A percentile compares a stretch with the other conserved stretches of the same genome.
phyloP scores from a whole-genome alignment of 345 rosid genomes.

The Aurinia saxatilis region DNA sequence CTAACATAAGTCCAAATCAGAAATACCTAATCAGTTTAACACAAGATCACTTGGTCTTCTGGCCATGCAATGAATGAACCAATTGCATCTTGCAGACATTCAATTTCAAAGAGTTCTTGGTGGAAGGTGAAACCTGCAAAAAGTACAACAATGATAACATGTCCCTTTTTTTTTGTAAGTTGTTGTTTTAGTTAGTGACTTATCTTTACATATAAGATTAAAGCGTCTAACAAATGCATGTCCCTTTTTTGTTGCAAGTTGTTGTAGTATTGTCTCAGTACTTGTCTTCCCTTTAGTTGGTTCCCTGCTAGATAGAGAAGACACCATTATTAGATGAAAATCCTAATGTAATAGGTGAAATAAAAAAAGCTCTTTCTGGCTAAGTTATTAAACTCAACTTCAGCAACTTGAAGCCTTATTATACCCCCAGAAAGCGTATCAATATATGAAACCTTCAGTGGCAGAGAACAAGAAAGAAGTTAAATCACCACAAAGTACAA shows the following conservation, averaged over 20 bases:
- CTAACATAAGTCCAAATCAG: too few species aligned
- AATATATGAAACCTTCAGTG: conserved; percentile 63
- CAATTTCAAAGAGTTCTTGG: too few species aligned
- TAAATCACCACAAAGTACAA: too few species aligned
- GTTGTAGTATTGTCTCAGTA: conserved; percentile 74
- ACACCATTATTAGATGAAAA: not conserved
- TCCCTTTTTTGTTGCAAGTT: conserved; percentile 93
- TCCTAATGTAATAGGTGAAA: not conserved
- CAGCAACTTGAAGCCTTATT: conserved; percentile 79
- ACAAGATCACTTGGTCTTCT: too few species aligned
- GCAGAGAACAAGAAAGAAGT: not conserved
- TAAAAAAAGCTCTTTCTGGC: conserved; percentile 34
- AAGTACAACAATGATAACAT: too few species aligned
- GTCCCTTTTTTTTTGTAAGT: too few species aligned
- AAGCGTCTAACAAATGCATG: conserved; percentile 44
- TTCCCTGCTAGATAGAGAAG: conserved; percentile 59
- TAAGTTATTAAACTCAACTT: conserved; percentile 87
- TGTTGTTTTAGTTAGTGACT: not conserved
- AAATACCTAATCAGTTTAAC: too few species aligned
- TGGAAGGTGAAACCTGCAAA: too few species aligned
- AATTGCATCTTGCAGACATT: too few species aligned
- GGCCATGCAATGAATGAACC: too few species aligned
- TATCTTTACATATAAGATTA: not conserved
- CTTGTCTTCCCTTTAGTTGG: conserved; percentile 84
- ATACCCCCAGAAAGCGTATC: conserved; percentile 95